Evolutionary conservation across 805 yeast species (phyloP), one percentile per base, ranked within the genome.

Genomic region (Lachancea sp.): DNA sequence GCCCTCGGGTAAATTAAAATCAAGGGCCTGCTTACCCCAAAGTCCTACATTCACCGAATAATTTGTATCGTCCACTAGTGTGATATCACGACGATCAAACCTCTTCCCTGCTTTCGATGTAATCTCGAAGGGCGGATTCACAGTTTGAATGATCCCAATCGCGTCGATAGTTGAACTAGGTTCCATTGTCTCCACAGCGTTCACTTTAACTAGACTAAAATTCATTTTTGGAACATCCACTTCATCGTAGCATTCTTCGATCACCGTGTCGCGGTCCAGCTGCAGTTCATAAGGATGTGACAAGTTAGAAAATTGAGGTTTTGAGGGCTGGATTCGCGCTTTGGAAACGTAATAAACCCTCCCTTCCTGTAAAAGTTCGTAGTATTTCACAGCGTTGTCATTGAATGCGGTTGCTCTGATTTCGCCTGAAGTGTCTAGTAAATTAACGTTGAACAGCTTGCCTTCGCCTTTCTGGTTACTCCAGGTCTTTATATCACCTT

Each of bases 381-480:
- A 82, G 60, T 78, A 84, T 60, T 78, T 80, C 48, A 85, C 95
- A 11, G 91, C 96, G 56, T 77, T 75, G 32, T 87, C 91, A 63
- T 85, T 86, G 67, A 93, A 93, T 1, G 93, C 96, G 2, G 98
- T 89, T 10, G 96, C 97, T 58, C 93, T 77, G 55, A 93, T 93
- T 69, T 93, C 98, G 57, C 93, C 96, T 5, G 96, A 85, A 62
- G 93, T 95, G 62, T 93, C 99, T 46, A 91, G 68, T 47, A 93
- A 79, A 55, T 88, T 87, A 26, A 88, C 86, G 56, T 83, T 85
- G 71, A 93, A 89, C 48, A 93, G 74, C 64, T 86, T 85, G 45
- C 99, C 99, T 51, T 82, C 87, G 47, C 96, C 96, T 56, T 81
- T 77, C 50, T 78, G 82, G 56, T 86, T 88, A 42, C 86, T 78